Base-by-base conservation (phyloP, 768 basidiomycete genomes). In the Leucocoprinus leucothites region DNA sequence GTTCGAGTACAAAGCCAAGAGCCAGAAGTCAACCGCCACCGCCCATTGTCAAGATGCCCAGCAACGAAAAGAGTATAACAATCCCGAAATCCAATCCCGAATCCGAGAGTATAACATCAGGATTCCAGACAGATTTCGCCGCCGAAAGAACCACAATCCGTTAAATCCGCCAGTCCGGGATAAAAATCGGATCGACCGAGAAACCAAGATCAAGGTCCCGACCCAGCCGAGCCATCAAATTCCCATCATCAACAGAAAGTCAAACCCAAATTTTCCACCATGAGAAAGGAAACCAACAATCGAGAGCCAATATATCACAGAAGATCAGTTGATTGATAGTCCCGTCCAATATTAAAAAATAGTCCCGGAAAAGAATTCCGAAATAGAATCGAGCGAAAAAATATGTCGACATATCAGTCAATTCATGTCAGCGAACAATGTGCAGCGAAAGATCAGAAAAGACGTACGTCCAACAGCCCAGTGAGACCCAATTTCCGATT, bases 391-490 rank as follows among this genome's bases (percentile, higher is more conserved):
- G n/a, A n/a, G n/a, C n/a, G n/a, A n/a, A n/a, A n/a, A n/a, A n/a
- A n/a, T n/a, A n/a, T n/a, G n/a, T n/a, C n/a, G n/a, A n/a, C n/a
- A n/a, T n/a, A n/a, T n/a, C n/a, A n/a, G n/a, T n/a, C n/a, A n/a
- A n/a, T n/a, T n/a, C n/a, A n/a, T n/a, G n/a, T n/a, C n/a, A n/a
- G 43, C 13, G 22, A 6, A 16, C 11, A 45, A 24, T 13, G 43
- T 3, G 43, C n/a, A 16, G 13, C 13, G 22, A 45, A 22, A 13
- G 8, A 45, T 7, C 19, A 21, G n/a, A 34, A 48, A 57, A 48
- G 26, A 62, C 75, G 57, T 61, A 86, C 88, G 72, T 85, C 71
- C 80, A 89, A 65, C 89, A 91, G n/a, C 89, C 89, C 26, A 90
- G 76, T 0, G 82, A 85, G 5, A 70, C 64, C 88, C 89, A 91